Percentiles rank a stretch among this genome's conserved stretches.
Conservation (phyloP, 257 asterid genomes). For the Gynochthodes officinalis region DNA sequence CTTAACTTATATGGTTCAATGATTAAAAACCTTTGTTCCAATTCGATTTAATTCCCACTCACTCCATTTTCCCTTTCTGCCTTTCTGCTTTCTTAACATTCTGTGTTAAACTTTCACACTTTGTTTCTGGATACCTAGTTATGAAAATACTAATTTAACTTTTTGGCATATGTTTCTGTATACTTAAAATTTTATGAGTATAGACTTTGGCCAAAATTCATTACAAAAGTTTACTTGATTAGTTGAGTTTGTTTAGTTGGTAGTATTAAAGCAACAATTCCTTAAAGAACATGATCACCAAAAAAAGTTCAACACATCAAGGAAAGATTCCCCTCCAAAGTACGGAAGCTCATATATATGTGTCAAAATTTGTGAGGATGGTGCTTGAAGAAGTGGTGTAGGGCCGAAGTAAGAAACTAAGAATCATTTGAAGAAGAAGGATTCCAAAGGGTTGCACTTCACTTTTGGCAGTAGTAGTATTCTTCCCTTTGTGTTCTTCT, state of each 20-base stretch:
- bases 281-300: slow-evolving; percentile 3
- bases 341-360: neutral
- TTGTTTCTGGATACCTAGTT: too few relatives aligned
- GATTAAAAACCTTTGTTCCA: too few relatives aligned
- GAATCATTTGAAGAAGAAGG: slow-evolving; percentile 23
- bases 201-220: too few relatives aligned
- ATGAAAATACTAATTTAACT: too few relatives aligned
- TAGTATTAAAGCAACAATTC: neutral
- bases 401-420: slow-evolving; percentile 23
- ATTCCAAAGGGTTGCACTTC: slow-evolving; percentile 25
- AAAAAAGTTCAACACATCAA: neutral
- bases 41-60: too few relatives aligned
- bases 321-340: neutral
- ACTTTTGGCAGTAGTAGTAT: neutral
- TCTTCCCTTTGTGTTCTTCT: neutral
- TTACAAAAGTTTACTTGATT: neutral
- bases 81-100: too few relatives aligned
- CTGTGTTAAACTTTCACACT: too few relatives aligned
- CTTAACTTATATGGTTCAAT: too few relatives aligned
- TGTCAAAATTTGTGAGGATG: neutral
- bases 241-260: neutral
- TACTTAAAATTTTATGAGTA: too few relatives aligned
- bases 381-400: slow-evolving; percentile 7
- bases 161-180: too few relatives aligned
- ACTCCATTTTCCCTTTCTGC: too few relatives aligned